Base-by-base conservation (phyloP, 2,329 filamentous ascomycete species). In the Pezizomycotina sp. region DNA sequence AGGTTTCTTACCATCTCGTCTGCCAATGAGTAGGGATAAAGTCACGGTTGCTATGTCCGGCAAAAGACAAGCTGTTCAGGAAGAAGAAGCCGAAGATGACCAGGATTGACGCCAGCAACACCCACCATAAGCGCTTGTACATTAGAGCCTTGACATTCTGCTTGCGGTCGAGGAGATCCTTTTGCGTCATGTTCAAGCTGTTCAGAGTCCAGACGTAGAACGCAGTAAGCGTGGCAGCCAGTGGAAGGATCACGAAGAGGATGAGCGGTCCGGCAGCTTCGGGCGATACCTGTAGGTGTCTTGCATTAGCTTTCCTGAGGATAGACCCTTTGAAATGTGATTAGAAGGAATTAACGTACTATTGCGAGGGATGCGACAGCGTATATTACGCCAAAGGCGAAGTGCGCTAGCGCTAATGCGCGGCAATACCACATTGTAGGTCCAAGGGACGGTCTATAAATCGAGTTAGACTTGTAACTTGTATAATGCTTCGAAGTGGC, bases 131-230 rank as follows among this genome's bases (percentile, higher is more conserved):
- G 58, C 91, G 92, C 61, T 79, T 84, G 61, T 95, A 98, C 91
- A 98, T 98, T 59, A 71, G 60, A 30, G 84, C 82, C 57, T 98
- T 98, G 51, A 77, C 76, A 51, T 79, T 77, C 60, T 98, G 89
- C 60, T 92, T 93, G 48, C 89, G 76, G 53, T 92, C 81, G 36
- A 78, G 69, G n/a, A 98, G 68, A 52, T 95, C 86, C 60, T 93
- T 95, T 62, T 95, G 86, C 0, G 89, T 98, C 39, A 77, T 66
- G 57, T 86, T 92, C 39, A 98, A 68, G 14, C 84, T 91, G 62
- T 93, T 95, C 47, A 98, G 67, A 0, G 89, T 98, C 89, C 89
- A 98, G 43, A 98, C 80, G 58, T 98, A 98, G 59, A 98, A 98
- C 7, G 80, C 84, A 12, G 89, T 98, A 46, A 98, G 62, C 1